A percentile compares a stretch with the other conserved stretches of the same genome.
These are phyloP conservation scores for Artomyces pyxidatus DNA, from an alignment of 768 basidiomycete species.

Conservation along the genomic window DNA sequence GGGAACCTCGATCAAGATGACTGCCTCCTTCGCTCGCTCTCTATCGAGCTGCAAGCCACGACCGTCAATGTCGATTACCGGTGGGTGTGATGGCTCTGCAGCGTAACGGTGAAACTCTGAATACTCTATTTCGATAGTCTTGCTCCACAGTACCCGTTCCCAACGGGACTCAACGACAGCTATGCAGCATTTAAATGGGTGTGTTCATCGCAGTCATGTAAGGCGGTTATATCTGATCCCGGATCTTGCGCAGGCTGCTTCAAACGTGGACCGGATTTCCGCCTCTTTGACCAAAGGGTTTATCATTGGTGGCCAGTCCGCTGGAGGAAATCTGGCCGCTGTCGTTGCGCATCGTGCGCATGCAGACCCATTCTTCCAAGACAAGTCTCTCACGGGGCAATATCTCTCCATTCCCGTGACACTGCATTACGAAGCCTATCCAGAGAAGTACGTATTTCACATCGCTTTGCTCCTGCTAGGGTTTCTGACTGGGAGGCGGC, in stretches of 20 bases:
- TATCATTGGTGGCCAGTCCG: neutral
- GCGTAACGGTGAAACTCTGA: too few relatives aligned
- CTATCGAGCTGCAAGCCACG: neutral
- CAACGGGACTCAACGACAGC: neutral
- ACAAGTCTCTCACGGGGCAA: neutral
- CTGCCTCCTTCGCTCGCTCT: neutral
- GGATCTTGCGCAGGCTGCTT: neutral
- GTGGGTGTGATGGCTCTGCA: neutral
- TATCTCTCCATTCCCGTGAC: neutral
- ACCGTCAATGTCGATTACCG: slow-evolving; percentile 1
- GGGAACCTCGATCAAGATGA: neutral
- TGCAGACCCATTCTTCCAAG: neutral
- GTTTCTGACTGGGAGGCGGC: neutral
- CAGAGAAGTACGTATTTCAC: neutral
- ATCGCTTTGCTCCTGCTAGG: too few relatives aligned
- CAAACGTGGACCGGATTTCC: neutral
- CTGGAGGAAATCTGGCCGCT: neutral
- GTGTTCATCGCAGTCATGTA: neutral
- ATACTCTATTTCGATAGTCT: too few relatives aligned
- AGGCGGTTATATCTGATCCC: neutral
- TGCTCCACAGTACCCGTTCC: neutral
- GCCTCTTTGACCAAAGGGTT: neutral
- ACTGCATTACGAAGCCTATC: neutral
- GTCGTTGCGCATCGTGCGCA: neutral
- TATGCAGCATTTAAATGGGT: slow-evolving; percentile 3